These are phyloP conservation scores for Curvularia sp. DNA, from an alignment of 2,329 filamentous ascomycete species.

Conservation along the genomic window DNA sequence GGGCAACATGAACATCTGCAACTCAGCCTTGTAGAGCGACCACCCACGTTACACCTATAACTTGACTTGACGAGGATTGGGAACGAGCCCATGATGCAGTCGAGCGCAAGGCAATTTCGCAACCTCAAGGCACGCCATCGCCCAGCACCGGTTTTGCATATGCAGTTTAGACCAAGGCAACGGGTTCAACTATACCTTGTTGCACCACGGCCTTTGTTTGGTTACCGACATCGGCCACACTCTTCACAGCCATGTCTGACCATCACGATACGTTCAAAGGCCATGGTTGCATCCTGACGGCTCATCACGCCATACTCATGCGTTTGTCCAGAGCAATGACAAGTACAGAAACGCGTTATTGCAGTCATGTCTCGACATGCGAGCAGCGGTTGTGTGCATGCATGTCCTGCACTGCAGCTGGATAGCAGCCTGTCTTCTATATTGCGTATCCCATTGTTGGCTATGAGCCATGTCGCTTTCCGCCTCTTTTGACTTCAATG, in stretches of 20 bases:
- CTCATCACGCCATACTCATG: constrained; percentile 1
- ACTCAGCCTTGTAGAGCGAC: constrained; percentile 25
- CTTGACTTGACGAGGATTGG: constrained; percentile 23
- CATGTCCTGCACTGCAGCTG: constrained; percentile 5
- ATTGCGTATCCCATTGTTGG: not conserved
- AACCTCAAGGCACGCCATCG: constrained; percentile 8
- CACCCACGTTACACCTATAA: constrained; percentile 22
- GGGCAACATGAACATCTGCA: constrained; percentile 13
- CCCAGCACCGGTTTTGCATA: not conserved
- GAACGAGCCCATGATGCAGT: constrained; percentile 21
- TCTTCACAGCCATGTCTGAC: constrained; percentile 23
- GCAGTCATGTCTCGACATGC: not conserved
- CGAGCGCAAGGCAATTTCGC: constrained; percentile 19
- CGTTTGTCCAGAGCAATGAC: not conserved
- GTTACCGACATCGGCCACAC: constrained; percentile 38
- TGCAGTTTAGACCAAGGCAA: not conserved
- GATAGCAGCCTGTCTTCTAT: not conserved
- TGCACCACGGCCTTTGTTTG: constrained; percentile 19
- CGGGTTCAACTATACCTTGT: constrained; percentile 8
- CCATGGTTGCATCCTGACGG: constrained; percentile 1
- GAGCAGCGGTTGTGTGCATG: not conserved
- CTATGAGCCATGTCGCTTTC: not conserved
- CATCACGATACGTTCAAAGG: not conserved
- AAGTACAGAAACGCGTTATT: not conserved
- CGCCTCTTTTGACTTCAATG: not conserved